These are phyloP conservation scores for Tulasnella sp. DNA, from an alignment of 768 basidiomycete species.

Conservation along the genomic window DNA sequence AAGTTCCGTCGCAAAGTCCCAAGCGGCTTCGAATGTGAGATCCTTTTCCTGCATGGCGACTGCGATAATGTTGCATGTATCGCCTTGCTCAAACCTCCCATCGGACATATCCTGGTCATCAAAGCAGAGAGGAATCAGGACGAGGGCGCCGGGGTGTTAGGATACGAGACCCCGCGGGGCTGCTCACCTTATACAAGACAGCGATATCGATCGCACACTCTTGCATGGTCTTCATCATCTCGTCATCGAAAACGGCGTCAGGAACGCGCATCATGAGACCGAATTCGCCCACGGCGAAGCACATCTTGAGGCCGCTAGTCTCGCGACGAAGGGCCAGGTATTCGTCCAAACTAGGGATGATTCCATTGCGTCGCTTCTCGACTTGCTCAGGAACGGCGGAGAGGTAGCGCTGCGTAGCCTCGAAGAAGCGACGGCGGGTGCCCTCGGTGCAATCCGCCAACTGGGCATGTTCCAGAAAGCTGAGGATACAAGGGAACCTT, in stretches of 20 bases:
- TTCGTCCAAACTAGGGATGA: conserved; percentile 32
- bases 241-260: conserved; percentile 32
- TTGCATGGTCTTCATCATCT: conserved; percentile 29
- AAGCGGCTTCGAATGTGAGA: conserved; percentile 13
- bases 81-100: conserved; percentile 45
- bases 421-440: conserved; percentile 32
- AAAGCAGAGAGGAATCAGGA: not conserved
- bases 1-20: conserved; percentile 18
- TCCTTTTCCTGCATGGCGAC: conserved; percentile 20
- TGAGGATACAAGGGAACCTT: not conserved
- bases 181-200: conserved; percentile 33
- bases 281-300: conserved; percentile 30
- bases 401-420: conserved; percentile 34
- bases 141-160: not conserved
- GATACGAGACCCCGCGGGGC: not conserved
- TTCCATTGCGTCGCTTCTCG: conserved; percentile 31
- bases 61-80: conserved; percentile 19
- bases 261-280: conserved; percentile 31
- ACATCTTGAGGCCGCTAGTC: conserved; percentile 34
- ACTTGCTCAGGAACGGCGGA: conserved; percentile 35
- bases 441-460: not conserved
- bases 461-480: conserved; percentile 19
- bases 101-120: conserved; percentile 54
- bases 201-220: conserved; percentile 30
- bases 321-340: conserved; percentile 35